Conservation (phyloP, 176 grass and related monocot genomes). For the Areca catechu region DNA sequence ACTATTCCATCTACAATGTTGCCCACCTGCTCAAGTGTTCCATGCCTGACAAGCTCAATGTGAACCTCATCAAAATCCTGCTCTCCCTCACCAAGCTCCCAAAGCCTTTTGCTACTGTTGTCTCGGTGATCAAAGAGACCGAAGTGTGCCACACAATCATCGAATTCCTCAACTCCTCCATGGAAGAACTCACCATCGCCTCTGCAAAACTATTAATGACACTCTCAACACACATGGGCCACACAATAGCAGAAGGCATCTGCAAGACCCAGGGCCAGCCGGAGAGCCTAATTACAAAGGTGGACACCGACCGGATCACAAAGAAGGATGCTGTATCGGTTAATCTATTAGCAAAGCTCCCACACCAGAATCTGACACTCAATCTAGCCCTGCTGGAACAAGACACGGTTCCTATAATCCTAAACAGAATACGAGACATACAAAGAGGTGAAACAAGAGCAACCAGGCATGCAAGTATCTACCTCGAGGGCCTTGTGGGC, state of each 20-base stretch:
- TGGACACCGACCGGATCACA: conserved; percentile 31
- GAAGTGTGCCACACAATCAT: conserved; percentile 42
- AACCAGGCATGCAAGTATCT: conserved; percentile 46
- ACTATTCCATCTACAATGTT: conserved; percentile 84
- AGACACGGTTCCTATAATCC: conserved; percentile 25
- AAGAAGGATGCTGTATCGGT: conserved; percentile 55
- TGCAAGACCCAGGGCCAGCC: conserved; percentile 56
- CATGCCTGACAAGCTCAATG: conserved; percentile 53
- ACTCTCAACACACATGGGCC: conserved; percentile 50
- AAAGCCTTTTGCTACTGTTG: conserved; percentile 48
- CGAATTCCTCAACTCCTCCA: conserved; percentile 34
- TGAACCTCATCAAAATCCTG: conserved; percentile 52
- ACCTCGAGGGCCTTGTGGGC: conserved; percentile 66
- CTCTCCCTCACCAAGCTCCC: conserved; percentile 35
- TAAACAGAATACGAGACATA: conserved; percentile 62
- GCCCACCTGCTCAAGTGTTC: conserved; percentile 73
- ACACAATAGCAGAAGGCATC: conserved; percentile 61
- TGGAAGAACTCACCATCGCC: conserved; percentile 36
- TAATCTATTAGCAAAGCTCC: conserved; percentile 52
- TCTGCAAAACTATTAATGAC: conserved; percentile 50
- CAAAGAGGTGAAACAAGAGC: conserved; percentile 41
- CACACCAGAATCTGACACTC: conserved; percentile 53
- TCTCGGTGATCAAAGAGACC: conserved; percentile 64
- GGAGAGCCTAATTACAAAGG: conserved; percentile 42
- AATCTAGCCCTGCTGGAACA: conserved; percentile 50